These are phyloP conservation scores for Termitomyces sp. DNA, from an alignment of 768 basidiomycete genomes.

Conservation along the genomic window DNA sequence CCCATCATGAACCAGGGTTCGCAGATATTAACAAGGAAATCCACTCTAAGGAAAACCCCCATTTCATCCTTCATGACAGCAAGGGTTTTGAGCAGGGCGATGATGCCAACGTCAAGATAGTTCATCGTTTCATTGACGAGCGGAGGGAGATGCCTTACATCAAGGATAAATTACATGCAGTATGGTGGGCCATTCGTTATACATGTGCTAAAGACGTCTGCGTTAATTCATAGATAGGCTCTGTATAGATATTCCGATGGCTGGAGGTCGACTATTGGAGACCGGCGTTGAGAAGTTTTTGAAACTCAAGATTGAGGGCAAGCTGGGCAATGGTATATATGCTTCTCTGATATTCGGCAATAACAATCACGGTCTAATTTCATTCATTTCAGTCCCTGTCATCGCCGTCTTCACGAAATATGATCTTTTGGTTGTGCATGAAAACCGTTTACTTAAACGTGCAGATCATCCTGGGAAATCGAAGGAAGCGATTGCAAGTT, in stretches of 20 bases:
- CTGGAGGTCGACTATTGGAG: constrained; percentile 21
- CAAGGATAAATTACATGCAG: constrained; percentile 25
- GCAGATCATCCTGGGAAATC: neutral
- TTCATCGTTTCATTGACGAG: constrained; percentile 20
- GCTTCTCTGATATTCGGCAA: neutral
- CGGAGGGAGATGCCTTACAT: constrained; percentile 14
- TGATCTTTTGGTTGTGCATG: constrained; percentile 18
- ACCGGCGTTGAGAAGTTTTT: constrained; percentile 24
- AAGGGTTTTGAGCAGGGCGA: constrained; percentile 27
- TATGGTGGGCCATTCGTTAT: constrained; percentile 20
- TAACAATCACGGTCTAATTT: neutral
- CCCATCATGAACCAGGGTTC: constrained; percentile 16
- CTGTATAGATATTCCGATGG: constrained; percentile 25
- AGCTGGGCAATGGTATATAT: constrained; percentile 15
- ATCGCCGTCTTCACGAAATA: constrained; percentile 32
- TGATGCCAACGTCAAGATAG: constrained; percentile 19
- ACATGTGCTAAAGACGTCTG: neutral
- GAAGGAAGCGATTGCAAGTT: neutral
- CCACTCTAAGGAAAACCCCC: constrained; percentile 19
- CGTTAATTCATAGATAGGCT: constrained; percentile 16
- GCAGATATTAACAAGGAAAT: constrained; percentile 26
- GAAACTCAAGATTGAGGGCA: constrained; percentile 7
- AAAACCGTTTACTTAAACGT: constrained; percentile 1
- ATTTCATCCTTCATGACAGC: constrained; percentile 28
- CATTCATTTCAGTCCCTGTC: constrained; percentile 21